Evolutionary conservation across 768 basidiomycete genomes (phyloP).

Genomic region (Xerocomellus amylosporus): DNA sequence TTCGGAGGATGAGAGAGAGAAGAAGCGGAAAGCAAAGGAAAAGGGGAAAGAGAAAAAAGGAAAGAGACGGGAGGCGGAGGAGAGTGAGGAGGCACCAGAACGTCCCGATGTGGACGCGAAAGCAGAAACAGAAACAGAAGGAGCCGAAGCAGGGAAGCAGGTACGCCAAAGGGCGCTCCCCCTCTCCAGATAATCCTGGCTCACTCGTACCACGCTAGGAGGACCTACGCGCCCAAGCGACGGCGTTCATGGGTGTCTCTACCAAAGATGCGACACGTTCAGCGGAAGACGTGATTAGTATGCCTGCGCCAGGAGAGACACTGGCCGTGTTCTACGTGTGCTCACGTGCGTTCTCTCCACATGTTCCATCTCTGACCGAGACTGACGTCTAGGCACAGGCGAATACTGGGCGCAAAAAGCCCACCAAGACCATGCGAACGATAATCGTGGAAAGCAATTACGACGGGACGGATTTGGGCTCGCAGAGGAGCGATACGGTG

Average conservation of each 20-base stretch:
- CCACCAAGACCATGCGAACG: slow-evolving; percentile 45
- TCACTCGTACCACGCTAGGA: slow-evolving; percentile 19
- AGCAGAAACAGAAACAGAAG: background rate
- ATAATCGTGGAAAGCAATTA: slow-evolving; percentile 73
- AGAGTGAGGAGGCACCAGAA: slow-evolving; percentile 30
- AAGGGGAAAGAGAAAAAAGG: slow-evolving; percentile 4
- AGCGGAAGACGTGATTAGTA: slow-evolving; percentile 70
- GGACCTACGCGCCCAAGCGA: slow-evolving; percentile 43
- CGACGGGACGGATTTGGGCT: slow-evolving; percentile 75
- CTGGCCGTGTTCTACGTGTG: slow-evolving; percentile 81
- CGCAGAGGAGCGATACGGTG: slow-evolving; percentile 72
- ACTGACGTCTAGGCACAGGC: slow-evolving; percentile 37
- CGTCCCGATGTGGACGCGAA: background rate
- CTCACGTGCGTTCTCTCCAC: slow-evolving; percentile 49
- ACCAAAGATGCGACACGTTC: slow-evolving; percentile 53
- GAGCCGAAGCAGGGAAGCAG: slow-evolving; percentile 16
- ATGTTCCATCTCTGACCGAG: background rate
- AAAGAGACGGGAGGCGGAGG: slow-evolving; percentile 23
- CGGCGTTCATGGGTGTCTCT: slow-evolving; percentile 61
- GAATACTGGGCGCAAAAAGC: slow-evolving; percentile 83
- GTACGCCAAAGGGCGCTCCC: background rate
- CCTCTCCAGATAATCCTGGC: too few relatives aligned
- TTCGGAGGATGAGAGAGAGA: slow-evolving; percentile 12
- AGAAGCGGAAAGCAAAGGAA: slow-evolving; percentile 1
- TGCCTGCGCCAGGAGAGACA: slow-evolving; percentile 82